phyloP scores from a whole-genome alignment of 345 rosid genomes.

The Aquilaria sinensis region DNA sequence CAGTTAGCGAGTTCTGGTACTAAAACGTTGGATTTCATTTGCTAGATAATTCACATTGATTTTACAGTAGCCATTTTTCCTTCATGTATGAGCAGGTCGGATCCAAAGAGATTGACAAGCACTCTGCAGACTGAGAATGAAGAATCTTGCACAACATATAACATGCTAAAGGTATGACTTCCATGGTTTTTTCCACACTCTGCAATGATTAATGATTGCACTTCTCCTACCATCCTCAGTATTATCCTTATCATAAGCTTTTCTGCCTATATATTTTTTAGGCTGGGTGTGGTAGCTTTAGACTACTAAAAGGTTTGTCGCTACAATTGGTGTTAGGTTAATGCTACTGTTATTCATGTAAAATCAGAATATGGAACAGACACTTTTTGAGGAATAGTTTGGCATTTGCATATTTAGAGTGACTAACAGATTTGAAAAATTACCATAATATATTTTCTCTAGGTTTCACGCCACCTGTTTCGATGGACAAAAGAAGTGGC shows the following conservation, averaged over 20 bases:
- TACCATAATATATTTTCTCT: not conserved
- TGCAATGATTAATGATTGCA: too few relatives aligned
- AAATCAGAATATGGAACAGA: not conserved
- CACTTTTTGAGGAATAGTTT: not conserved
- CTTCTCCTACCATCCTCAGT: too few relatives aligned
- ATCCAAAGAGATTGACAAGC: conserved; percentile 75
- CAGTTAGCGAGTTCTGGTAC: conserved; percentile 79
- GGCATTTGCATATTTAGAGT: too few relatives aligned
- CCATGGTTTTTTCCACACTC: not conserved
- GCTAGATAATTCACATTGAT: not conserved
- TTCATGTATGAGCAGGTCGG: conserved; percentile 42
- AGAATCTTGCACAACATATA: conserved; percentile 93
- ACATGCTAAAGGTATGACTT: conserved; percentile 76
- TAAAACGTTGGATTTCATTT: conserved; percentile 6
- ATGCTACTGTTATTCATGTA: not conserved
- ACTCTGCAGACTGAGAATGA: conserved; percentile 61
- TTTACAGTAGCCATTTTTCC: not conserved
- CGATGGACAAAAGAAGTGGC: conserved; percentile 87
- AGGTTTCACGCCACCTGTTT: conserved; percentile 89
- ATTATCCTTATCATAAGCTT: not conserved
- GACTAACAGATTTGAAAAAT: too few relatives aligned
- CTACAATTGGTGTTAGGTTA: not conserved
- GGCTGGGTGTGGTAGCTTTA: not conserved
- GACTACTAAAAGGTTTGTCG: too few relatives aligned
- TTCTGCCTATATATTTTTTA: not conserved